Conservation (phyloP, 1,139 yeast genomes). For the Ogataea hybrid region DNA sequence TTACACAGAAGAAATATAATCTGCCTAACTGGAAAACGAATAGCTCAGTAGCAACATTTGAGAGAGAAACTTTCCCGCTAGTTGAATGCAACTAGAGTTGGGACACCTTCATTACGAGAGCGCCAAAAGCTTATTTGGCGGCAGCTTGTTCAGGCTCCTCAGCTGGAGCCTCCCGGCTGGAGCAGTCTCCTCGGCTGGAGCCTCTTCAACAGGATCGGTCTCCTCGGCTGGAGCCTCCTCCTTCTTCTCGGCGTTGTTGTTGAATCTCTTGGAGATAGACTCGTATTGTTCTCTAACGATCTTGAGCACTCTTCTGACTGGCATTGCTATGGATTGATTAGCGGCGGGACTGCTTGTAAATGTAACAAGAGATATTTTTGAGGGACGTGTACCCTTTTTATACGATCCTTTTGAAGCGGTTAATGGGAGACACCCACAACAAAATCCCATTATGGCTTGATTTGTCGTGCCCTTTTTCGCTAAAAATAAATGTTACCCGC, state of each 20-base stretch:
- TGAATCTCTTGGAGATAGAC: slow-evolving; percentile 29
- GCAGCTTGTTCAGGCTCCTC: slow-evolving; percentile 11
- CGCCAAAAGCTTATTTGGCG: slow-evolving; percentile 14
- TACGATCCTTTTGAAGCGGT: slow-evolving; percentile 13
- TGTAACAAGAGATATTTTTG: slow-evolving; percentile 6
- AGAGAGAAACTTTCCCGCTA: slow-evolving; percentile 6
- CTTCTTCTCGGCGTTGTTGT: slow-evolving; percentile 12
- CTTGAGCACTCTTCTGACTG: slow-evolving; percentile 32
- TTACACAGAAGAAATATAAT: slow-evolving; percentile 15
- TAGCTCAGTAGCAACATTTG: slow-evolving; percentile 12
- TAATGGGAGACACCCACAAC: slow-evolving; percentile 17
- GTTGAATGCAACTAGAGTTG: slow-evolving; percentile 18
- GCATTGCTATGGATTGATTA: slow-evolving; percentile 22
- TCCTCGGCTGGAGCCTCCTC: slow-evolving; percentile 17
- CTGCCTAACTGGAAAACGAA: slow-evolving; percentile 13
- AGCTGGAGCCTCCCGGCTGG: slow-evolving; percentile 14
- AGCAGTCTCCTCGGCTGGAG: slow-evolving; percentile 14
- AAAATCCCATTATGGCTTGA: slow-evolving; percentile 10
- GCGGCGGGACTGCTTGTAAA: slow-evolving; percentile 12
- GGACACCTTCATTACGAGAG: slow-evolving; percentile 7
- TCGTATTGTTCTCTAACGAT: slow-evolving; percentile 31
- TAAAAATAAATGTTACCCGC: slow-evolving; percentile 1
- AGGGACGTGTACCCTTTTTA: slow-evolving; percentile 11
- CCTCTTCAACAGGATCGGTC: slow-evolving; percentile 13
- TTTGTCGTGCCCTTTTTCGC: slow-evolving; percentile 13